Conservation (phyloP, 257 asterid species). For the Vinca minor region DNA sequence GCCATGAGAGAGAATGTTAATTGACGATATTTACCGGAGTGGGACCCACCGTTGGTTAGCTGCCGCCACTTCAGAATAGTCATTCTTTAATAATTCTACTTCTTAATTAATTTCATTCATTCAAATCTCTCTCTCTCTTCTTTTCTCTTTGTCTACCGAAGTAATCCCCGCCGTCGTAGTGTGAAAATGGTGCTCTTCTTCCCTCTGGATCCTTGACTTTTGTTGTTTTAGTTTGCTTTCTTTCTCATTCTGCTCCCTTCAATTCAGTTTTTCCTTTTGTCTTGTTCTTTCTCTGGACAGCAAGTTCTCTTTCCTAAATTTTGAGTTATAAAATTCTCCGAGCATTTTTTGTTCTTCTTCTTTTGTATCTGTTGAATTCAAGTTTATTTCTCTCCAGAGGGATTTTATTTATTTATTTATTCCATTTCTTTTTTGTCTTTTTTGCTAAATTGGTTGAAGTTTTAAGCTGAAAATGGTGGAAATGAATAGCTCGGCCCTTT, state of each 20-base stretch:
- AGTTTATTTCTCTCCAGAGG: neutral
- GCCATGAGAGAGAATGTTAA: too few relatives aligned
- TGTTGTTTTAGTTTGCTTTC: constrained; percentile 21
- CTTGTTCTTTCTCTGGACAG: constrained; percentile 5
- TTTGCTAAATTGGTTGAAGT: neutral
- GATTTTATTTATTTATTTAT: neutral
- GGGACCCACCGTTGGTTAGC: constrained; percentile 2
- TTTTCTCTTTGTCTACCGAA: neutral
- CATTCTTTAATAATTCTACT: constrained; percentile 8
- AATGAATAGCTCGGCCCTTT: constrained; percentile 33
- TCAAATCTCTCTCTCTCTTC: constrained; percentile 11
- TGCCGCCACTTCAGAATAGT: constrained; percentile 17
- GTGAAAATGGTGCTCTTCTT: constrained; percentile 15
- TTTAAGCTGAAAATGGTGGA: constrained; percentile 19
- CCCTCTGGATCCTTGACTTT: constrained; percentile 11
- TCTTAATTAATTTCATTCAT: constrained; percentile 12
- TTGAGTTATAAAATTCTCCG: neutral
- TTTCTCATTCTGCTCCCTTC: constrained; percentile 24
- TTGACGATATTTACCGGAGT: too few relatives aligned
- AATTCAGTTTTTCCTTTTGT: constrained; percentile 2
- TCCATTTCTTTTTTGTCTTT: neutral
- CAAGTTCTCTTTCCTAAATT: constrained; percentile 5
- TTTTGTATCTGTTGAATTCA: neutral
- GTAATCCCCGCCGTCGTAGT: constrained; percentile 22
- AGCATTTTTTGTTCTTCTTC: neutral